Conservation (phyloP, 768 basidiomycete genomes). For the Sporobolomyces roseus region DNA sequence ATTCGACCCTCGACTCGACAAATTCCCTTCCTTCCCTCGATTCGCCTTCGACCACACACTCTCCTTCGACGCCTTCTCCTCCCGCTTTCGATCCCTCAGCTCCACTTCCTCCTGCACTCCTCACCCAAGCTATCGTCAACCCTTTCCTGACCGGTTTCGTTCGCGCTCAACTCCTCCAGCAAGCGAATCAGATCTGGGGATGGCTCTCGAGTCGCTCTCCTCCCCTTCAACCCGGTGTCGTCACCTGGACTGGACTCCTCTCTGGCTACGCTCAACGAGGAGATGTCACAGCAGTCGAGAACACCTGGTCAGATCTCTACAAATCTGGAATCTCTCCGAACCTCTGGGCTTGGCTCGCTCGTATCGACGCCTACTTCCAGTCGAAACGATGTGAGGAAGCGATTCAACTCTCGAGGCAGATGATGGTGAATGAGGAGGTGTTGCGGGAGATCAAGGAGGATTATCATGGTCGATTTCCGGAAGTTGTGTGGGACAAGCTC, state of each 20-base stretch:
- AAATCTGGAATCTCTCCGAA: constrained; percentile 60
- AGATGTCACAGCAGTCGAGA: constrained; percentile 57
- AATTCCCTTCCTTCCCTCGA: too few species aligned
- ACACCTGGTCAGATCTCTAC: constrained; percentile 64
- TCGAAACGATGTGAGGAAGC: constrained; percentile 35
- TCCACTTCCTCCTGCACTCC: constrained; percentile 50
- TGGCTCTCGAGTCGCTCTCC: constrained; percentile 57
- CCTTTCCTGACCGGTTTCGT: constrained; percentile 66
- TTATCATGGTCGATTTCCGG: constrained; percentile 45
- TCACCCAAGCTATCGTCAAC: constrained; percentile 63
- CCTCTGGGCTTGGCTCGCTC: constrained; percentile 62
- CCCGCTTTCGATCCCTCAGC: not conserved
- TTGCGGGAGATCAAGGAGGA: constrained; percentile 58
- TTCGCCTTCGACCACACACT: not conserved
- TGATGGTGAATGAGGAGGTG: constrained; percentile 57
- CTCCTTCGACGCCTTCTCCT: not conserved
- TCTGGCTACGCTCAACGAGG: constrained; percentile 60
- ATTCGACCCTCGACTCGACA: too few species aligned
- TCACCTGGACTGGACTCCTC: constrained; percentile 69
- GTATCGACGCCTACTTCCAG: constrained; percentile 61
- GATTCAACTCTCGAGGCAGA: constrained; percentile 48
- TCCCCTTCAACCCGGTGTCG: constrained; percentile 55
- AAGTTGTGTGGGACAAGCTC: constrained; percentile 63
- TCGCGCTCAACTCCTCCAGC: constrained; percentile 56
- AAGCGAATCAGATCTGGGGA: constrained; percentile 65